Evolutionary conservation across 108 stramenopile genomes (phyloP).

Genomic region (Craspedostauros australis): DNA sequence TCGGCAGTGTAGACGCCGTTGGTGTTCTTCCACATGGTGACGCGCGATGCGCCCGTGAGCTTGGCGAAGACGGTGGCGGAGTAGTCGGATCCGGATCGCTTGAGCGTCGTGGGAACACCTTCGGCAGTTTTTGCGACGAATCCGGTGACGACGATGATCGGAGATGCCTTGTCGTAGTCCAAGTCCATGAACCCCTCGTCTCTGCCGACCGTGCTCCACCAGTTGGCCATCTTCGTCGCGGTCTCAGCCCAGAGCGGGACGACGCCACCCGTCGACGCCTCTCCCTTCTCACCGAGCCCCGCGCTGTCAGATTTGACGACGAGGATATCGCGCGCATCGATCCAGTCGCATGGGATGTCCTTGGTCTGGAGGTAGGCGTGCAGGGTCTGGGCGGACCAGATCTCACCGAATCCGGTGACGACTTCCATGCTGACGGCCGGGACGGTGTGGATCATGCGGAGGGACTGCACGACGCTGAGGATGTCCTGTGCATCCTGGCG

Average conservation of each 20-base stretch:
- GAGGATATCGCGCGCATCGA: slow-evolving; percentile 80
- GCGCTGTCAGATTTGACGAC: slow-evolving; percentile 54
- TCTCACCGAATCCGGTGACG: slow-evolving; percentile 86
- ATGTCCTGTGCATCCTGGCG: slow-evolving; percentile 59
- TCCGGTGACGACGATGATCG: slow-evolving; percentile 70
- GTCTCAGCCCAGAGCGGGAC: slow-evolving; percentile 49
- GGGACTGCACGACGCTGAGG: slow-evolving; percentile 50
- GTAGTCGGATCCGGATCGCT: slow-evolving; percentile 85
- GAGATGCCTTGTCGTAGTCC: slow-evolving; percentile 17
- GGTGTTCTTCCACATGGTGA: slow-evolving; percentile 89
- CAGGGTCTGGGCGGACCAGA: slow-evolving; percentile 82
- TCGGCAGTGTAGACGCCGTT: slow-evolving; percentile 87
- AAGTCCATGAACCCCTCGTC: slow-evolving; percentile 33
- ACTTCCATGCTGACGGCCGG: slow-evolving; percentile 75
- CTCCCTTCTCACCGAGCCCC: slow-evolving; percentile 63
- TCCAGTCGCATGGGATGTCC: slow-evolving; percentile 44
- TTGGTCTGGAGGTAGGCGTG: slow-evolving; percentile 55
- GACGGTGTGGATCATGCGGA: slow-evolving; percentile 61
- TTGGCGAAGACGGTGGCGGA: slow-evolving; percentile 84
- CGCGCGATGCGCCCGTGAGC: slow-evolving; percentile 46
- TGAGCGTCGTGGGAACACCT: slow-evolving; percentile 82
- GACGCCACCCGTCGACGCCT: slow-evolving; percentile 56
- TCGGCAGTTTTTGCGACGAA: slow-evolving; percentile 75
- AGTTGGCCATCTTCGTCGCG: slow-evolving; percentile 21
- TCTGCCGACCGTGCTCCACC: slow-evolving; percentile 49